Evolutionary conservation across 2,329 filamentous ascomycete genomes (phyloP), one percentile per base, ranked within the genome.

Genomic region (Shiraia sp.): DNA sequence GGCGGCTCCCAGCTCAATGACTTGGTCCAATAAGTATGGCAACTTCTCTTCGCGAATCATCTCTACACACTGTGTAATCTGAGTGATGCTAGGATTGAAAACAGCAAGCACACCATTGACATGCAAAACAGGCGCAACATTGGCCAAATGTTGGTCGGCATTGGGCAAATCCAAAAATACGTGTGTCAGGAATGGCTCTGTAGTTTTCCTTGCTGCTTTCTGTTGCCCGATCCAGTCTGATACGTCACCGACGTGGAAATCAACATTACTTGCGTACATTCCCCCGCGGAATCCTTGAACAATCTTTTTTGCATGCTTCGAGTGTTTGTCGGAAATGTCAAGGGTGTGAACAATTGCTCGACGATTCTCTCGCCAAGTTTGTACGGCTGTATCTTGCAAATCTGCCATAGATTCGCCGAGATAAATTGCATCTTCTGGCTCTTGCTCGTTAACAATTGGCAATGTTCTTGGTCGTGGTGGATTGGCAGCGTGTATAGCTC

Each of bases 61-160:
- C 32, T 78, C 70, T 19, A 85, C 72, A 44, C 85, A 87, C 4
- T 83, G 78, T 28, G 78, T 82, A 40, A 92, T 86, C 65, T 92
- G 88, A 8, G 87, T 90, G 44, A 93, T 82, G 55, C 83, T 88
- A 0, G 88, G 88, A 51, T 82, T 83, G 70, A 90, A 93, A 1
- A 90, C 76, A 10, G 86, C 74, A 23, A 92, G 72, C 7, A 80
- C 72, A 0, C 83, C 87, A 57, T 87, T 80, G 2, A 79, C 75
- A 27, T 79, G 79, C 38, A 93, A 68, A 10, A 83, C 80, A n/a
- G 74, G 61, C 4, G 78, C 71, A 15, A 85, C 72, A 17, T 72
- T 71, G 2, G 70, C 67, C 12, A 83, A 48, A 48, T 80, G 75
- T 9, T 64, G 51, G 37, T 88, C 74, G 2, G 84, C 78, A 22